Evolutionary conservation across 306 rosid genomes (phyloP).

Genomic region (Vigna hirtella): DNA sequence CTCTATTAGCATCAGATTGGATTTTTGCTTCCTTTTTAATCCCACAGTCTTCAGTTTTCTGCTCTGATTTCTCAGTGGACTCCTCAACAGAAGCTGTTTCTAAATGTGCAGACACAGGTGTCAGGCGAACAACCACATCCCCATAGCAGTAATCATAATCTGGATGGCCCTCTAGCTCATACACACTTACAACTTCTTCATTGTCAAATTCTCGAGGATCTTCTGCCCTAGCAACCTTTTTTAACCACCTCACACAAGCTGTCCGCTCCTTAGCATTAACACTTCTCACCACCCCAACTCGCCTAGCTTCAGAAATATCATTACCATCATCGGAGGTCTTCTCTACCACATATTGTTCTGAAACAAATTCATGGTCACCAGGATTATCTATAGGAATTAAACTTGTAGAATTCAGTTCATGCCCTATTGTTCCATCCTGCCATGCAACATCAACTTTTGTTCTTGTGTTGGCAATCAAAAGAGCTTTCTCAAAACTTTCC

Average conservation of each 20-base stretch:
- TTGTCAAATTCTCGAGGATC: slow-evolving; percentile 88
- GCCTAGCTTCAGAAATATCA: slow-evolving; percentile 68
- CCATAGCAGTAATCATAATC: slow-evolving; percentile 98
- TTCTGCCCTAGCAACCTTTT: slow-evolving; percentile 75
- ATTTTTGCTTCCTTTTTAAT: slow-evolving; percentile 43
- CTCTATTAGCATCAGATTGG: slow-evolving; percentile 48
- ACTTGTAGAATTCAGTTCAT: slow-evolving; percentile 60
- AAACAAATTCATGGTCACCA: slow-evolving; percentile 98
- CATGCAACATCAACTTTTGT: slow-evolving; percentile 91
- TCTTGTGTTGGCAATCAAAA: slow-evolving; percentile 78
- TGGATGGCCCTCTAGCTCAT: slow-evolving; percentile 96
- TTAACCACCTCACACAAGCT: slow-evolving; percentile 92
- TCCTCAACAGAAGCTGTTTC: slow-evolving; percentile 57
- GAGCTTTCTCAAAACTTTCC: slow-evolving; percentile 90
- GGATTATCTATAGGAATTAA: slow-evolving; percentile 90
- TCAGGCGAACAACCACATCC: slow-evolving; percentile 92
- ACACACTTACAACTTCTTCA: slow-evolving; percentile 95
- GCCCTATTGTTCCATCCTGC: slow-evolving; percentile 87
- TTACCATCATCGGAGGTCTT: slow-evolving; percentile 83
- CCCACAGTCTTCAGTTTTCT: slow-evolving; percentile 55
- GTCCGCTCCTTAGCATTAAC: slow-evolving; percentile 95
- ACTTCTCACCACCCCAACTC: slow-evolving; percentile 95
- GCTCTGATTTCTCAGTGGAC: slow-evolving; percentile 56
- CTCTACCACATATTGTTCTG: slow-evolving; percentile 96
- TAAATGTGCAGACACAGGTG: slow-evolving; percentile 66